phyloP scores from a whole-genome alignment of 129 eudicot species.

The Arctium minus region DNA sequence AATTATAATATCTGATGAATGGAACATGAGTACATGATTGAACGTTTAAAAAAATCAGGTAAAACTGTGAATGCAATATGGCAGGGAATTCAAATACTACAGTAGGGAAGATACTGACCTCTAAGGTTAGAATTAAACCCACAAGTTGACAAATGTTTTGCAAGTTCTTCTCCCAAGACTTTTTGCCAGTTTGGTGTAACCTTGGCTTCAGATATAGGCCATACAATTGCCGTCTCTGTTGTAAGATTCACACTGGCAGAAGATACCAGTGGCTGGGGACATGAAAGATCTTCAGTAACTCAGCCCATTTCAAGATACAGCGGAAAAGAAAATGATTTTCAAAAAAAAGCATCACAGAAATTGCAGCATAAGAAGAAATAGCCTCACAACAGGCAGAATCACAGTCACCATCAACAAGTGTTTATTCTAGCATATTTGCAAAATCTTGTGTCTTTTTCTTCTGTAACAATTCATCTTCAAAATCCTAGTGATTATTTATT shows the following conservation, averaged over 20 bases:
- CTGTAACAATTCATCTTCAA: background rate
- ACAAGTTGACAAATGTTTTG: slow-evolving; percentile 84
- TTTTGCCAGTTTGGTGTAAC: slow-evolving; percentile 73
- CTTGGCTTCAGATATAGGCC: slow-evolving; percentile 94
- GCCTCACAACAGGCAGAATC: background rate
- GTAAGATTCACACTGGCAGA: slow-evolving; percentile 93
- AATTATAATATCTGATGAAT: background rate
- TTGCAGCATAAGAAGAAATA: background rate
- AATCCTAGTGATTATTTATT: background rate
- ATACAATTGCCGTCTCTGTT: slow-evolving; percentile 92
- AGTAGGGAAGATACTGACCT: slow-evolving; percentile 46
- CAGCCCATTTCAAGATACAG: slow-evolving; percentile 7
- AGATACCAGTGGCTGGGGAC: slow-evolving; percentile 84
- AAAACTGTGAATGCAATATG: slow-evolving; percentile 1
- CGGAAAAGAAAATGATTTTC: background rate
- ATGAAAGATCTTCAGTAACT: slow-evolving; percentile 7
- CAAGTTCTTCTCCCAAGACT: slow-evolving; percentile 81
- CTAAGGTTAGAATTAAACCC: slow-evolving; percentile 81
- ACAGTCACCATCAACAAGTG: background rate
- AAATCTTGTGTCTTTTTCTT: background rate
- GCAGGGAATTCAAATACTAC: background rate
- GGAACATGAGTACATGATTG: background rate
- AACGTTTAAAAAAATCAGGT: background rate
- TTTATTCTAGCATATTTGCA: background rate
- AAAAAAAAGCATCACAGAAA: background rate